Evolutionary conservation across 208 protist genomes (phyloP), one percentile per base, ranked within the genome.

Genomic region (Zelonia costaricensis): DNA sequence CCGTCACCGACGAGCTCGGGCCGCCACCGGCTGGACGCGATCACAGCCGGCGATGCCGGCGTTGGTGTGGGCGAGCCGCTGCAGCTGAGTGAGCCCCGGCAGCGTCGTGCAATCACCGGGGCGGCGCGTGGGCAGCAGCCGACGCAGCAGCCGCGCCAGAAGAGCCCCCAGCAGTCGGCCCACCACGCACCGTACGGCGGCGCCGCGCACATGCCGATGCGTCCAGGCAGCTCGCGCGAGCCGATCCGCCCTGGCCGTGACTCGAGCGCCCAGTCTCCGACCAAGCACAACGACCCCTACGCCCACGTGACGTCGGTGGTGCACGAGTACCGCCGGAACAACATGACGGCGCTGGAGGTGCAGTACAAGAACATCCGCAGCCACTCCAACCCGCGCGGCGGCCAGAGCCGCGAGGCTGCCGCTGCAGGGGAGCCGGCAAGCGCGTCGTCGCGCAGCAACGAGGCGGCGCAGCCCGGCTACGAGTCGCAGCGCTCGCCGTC

Each of bases 271-370:
- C 38, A 33, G 22, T 53, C 44, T 9, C 36, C 30, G 1, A 62
- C 58, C 16, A 73, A 65, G 43, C 27, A 53, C n/a, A 53, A 23
- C 18, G 54, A 66, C 39, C 61, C 60, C 18, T 89, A 93, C 71
- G 45, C 49, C 13, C 76, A 86, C 54, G 71, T 84, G 15, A 76
- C 47, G 16, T 93, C 80, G 18, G 80, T 86, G 15, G 65, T 88
- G n/a, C 67, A 71, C 48, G 65, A 81, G n/a, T 79, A 86, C 51
- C 64, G 68, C 25, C 42, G 80, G 22, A 74, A 65, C 33, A 38
- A 62, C 48, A 85, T 86, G 36, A 82, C 52, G 38, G 73, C 72
- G 8, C 42, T 82, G 16, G 82, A 88, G 38, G 80, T 80, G 27
- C 81, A 69, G 36, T 72, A 76, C 64, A 66, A 36, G 38, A 59